Percentiles rank a stretch among this genome's conserved stretches.
phyloP scores from a whole-genome alignment of 1,284 basidiomycete species.

The Marasmius tenuissimus region DNA sequence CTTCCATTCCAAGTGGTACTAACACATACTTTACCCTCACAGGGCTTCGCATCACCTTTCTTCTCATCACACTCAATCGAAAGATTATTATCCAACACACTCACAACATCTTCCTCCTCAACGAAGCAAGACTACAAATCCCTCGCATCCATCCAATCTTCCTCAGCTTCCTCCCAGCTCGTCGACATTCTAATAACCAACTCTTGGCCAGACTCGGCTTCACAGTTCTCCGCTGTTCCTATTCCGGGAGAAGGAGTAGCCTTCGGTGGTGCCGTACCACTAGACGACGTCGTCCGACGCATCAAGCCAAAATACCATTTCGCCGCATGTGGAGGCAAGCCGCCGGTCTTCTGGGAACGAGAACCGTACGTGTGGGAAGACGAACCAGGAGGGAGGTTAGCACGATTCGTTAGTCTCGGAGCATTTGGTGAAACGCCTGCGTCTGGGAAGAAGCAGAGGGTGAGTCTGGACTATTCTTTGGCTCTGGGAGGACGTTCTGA shows the following conservation, averaged over 20 bases:
- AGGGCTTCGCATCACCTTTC: slow-evolving; percentile 75
- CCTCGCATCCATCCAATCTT: slow-evolving; percentile 66
- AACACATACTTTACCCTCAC: slow-evolving; percentile 4
- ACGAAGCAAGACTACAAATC: slow-evolving; percentile 55
- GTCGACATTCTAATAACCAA: slow-evolving; percentile 87
- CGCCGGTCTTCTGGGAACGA: slow-evolving; percentile 85
- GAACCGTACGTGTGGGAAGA: slow-evolving; percentile 87
- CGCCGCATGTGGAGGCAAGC: slow-evolving; percentile 55
- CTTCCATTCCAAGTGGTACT: background rate
- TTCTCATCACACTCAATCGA: slow-evolving; percentile 72
- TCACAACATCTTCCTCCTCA: slow-evolving; percentile 42
- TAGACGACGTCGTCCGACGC: slow-evolving; percentile 67
- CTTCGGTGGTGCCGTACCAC: slow-evolving; percentile 49
- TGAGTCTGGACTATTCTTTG: slow-evolving; percentile 34
- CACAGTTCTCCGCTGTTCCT: slow-evolving; percentile 59
- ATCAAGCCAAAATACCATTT: slow-evolving; percentile 82
- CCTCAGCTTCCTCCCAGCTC: slow-evolving; percentile 58
- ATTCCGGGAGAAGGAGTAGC: slow-evolving; percentile 47
- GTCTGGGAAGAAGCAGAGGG: slow-evolving; percentile 79
- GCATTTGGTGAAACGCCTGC: slow-evolving; percentile 67
- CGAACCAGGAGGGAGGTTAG: slow-evolving; percentile 59
- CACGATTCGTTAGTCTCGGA: slow-evolving; percentile 83
- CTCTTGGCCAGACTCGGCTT: slow-evolving; percentile 72
- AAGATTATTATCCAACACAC: slow-evolving; percentile 67
- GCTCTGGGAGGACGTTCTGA: background rate